Base-by-base conservation (phyloP, 1,139 yeast species). In the Torulaspora pretoriensis region DNA sequence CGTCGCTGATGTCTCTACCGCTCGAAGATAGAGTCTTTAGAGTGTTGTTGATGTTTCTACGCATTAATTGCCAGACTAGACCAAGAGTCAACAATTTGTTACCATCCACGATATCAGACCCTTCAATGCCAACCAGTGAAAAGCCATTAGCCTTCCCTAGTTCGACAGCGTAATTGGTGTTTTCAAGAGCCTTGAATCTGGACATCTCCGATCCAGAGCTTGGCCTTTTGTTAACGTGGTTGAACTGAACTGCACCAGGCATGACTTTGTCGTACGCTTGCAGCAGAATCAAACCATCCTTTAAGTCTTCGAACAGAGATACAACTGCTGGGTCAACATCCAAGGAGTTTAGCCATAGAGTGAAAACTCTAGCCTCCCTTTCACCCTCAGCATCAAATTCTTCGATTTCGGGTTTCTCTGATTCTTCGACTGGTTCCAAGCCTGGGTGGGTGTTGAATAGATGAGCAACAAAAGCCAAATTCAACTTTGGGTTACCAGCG, bases 361-460 rank as follows among this genome's bases (percentile, higher is more conserved):
- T 94, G 69, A 92, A 92, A 4, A 92, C 99, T 65, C 99, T 81
- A 1, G 98, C 98, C 71, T 92, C 99, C 71, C 98, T 84, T 71
- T 92, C 99, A 52, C 99, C 99, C 70, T 94, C 98, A 13, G 98
- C 98, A 65, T 92, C 99, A 61, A 94, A 92, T 56, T 89, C 98
- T 61, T 80, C 85, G 57, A 90, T 86, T 61, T 83, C 94, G 24
- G 86, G 84, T 60, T 81, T 83, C 65, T 92, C 98, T 49, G 75
- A 79, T 68, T 92, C 98, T 62, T 88, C 95, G 54, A 92, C 79
- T 51, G 98, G 97, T 51, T 89, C 97, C 58, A 92, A 77, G 42
- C 98, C 97, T 42, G 99, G 99, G 61, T 88, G 82, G 3, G 96
- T 90, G 71, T 92, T 92, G 76, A 92, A 92, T 63, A 92, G 74